Percentiles rank a stretch among this genome's conserved stretches.
phyloP scores from a whole-genome alignment of 2,329 filamentous ascomycete species.

The Fragosphaeria purpurea region DNA sequence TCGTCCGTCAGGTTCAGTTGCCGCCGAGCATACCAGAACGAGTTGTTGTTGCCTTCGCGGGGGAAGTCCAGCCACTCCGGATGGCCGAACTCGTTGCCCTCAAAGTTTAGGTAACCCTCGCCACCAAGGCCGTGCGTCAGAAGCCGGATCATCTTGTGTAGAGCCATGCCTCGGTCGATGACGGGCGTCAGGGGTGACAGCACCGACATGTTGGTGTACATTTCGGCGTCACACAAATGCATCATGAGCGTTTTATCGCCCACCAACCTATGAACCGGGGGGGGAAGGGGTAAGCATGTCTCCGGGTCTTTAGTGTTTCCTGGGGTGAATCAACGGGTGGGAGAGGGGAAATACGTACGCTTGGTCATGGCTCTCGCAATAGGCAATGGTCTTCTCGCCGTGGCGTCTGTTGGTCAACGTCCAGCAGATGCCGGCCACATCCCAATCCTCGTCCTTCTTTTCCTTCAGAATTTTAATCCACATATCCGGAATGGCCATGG shows the following conservation, averaged over 20 bases:
- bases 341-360: constrained; percentile 51
- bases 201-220: constrained; percentile 96
- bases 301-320: constrained; percentile 33
- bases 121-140: constrained; percentile 86
- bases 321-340: no score
- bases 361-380: constrained; percentile 95
- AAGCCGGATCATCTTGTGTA: constrained; percentile 97
- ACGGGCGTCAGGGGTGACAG: constrained; percentile 74
- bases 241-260: constrained; percentile 96
- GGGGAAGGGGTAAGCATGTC: constrained; percentile 53
- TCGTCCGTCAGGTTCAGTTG: constrained; percentile 93
- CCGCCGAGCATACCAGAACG: constrained; percentile 86
- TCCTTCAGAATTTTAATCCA: constrained; percentile 99
- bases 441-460: constrained; percentile 82
- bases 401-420: constrained; percentile 88
- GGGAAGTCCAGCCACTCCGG: constrained; percentile 99
- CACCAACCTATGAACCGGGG: constrained; percentile 53
- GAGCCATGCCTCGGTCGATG: constrained; percentile 80
- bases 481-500: constrained; percentile 97
- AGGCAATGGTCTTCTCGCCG: constrained; percentile 96
- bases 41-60: constrained; percentile 83
- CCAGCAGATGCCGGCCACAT: constrained; percentile 73
- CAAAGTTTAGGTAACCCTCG: constrained; percentile 96
- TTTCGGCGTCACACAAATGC: constrained; percentile 93
- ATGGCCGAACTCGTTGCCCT: constrained; percentile 97